Percentiles rank a stretch among this genome's conserved stretches.
Evolutionary conservation across 1,139 yeast genomes (phyloP).

Genomic region (Suhomyces taliae): DNA sequence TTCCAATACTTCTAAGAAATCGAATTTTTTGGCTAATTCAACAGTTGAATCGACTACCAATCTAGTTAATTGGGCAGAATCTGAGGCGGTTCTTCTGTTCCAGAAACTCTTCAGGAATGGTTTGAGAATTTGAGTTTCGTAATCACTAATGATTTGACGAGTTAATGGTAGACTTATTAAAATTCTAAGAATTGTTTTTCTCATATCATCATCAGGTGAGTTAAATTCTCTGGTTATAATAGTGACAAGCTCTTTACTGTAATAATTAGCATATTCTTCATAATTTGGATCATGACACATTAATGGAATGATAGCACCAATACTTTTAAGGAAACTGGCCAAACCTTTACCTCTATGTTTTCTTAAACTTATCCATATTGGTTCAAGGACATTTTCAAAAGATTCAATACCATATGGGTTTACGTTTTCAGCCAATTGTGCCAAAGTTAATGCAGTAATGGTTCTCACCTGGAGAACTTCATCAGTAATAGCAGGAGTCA

Average conservation of each 20-base stretch:
- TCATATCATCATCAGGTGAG: constrained; percentile 91
- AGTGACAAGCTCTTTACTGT: constrained; percentile 70
- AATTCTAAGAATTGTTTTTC: constrained; percentile 59
- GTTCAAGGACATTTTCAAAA: constrained; percentile 70
- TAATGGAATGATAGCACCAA: constrained; percentile 79
- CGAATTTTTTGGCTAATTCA: constrained; percentile 65
- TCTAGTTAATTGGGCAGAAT: constrained; percentile 44
- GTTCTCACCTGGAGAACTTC: constrained; percentile 68
- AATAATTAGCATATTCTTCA: constrained; percentile 76
- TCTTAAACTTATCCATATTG: constrained; percentile 78
- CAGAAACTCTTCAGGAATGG: constrained; percentile 75
- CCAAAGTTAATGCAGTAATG: constrained; percentile 68
- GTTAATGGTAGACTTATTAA: constrained; percentile 35
- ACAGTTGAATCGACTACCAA: constrained; percentile 76
- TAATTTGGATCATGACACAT: constrained; percentile 59
- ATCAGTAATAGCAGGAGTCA: constrained; percentile 64
- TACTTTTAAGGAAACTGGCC: constrained; percentile 73
- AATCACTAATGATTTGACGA: constrained; percentile 28
- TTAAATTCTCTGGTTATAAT: constrained; percentile 70
- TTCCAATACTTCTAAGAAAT: constrained; percentile 61
- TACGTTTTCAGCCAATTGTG: constrained; percentile 82
- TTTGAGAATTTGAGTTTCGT: constrained; percentile 48
- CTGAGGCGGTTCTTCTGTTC: constrained; percentile 70
- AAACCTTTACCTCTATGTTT: constrained; percentile 76
- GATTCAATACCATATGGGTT: constrained; percentile 91